Evolutionary conservation across 257 asterid genomes (phyloP).

Genomic region (Nicotiana otophora): DNA sequence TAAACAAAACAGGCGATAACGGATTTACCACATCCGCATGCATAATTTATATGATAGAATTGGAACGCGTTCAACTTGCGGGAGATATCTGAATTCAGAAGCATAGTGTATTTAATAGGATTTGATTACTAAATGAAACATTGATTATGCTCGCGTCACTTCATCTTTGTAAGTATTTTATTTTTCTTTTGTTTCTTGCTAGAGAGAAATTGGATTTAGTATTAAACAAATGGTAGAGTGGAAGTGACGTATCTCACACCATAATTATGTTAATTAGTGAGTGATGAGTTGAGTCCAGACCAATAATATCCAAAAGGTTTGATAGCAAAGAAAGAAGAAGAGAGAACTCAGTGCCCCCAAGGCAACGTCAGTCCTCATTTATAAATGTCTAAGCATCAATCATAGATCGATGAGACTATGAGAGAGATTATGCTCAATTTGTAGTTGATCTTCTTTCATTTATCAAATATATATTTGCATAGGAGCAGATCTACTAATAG

Average conservation of each 20-base stretch:
- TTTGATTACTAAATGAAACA: neutral
- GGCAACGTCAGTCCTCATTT: no score
- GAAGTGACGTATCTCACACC: neutral
- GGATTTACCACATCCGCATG: no score
- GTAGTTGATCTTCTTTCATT: no score
- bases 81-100: neutral
- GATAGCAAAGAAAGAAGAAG: neutral
- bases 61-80: neutral
- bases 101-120: neutral
- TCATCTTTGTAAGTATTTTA: neutral
- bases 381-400: no score
- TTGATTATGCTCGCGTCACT: neutral
- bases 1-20: no score
- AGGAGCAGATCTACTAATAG: no score
- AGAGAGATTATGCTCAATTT: no score
- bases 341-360: neutral
- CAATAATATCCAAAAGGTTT: neutral
- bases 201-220: neutral
- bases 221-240: conserved; percentile 7
- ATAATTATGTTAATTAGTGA: neutral
- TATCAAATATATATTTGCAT: no score
- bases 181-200: neutral
- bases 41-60: neutral
- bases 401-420: no score
- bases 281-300: neutral